Conservation (phyloP, 2,329 filamentous ascomycete genomes). For the Penicillium hordei region DNA sequence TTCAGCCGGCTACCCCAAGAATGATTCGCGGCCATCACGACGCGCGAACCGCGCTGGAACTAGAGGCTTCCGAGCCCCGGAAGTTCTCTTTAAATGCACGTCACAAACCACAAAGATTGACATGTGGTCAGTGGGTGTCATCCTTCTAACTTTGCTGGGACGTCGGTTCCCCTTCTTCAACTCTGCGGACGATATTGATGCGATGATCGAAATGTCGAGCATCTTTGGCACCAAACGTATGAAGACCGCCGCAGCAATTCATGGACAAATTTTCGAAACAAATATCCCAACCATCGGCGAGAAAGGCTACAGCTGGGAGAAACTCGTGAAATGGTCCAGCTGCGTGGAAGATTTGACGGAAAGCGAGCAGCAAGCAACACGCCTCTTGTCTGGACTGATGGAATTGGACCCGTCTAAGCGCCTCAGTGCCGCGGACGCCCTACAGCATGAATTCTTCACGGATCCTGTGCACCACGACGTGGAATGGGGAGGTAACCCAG, state of each 20-base stretch:
- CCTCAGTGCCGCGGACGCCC: conserved; percentile 44
- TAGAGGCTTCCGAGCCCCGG: conserved; percentile 90
- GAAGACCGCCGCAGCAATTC: conserved; percentile 76
- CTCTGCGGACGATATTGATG: conserved; percentile 95
- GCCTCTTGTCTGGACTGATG: conserved; percentile 44
- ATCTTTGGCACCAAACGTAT: conserved; percentile 87
- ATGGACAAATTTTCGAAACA: conserved; percentile 89
- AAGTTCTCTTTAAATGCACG: conserved; percentile 96
- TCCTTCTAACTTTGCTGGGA: conserved; percentile 89
- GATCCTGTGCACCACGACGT: conserved; percentile 42
- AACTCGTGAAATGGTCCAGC: conserved; percentile 94
- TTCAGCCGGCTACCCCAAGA: conserved; percentile 76
- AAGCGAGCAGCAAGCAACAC: conserved; percentile 48
- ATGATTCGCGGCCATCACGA: conserved; percentile 80
- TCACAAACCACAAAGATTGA: conserved; percentile 92
- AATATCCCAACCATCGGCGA: conserved; percentile 87
- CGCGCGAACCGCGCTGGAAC: conserved; percentile 94
- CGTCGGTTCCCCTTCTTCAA: conserved; percentile 98
- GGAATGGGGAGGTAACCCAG: conserved; percentile 41
- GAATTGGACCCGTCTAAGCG: conserved; percentile 46
- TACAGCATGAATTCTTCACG: conserved; percentile 48
- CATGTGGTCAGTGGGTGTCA: conserved; percentile 96
- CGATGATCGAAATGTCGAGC: conserved; percentile 93
- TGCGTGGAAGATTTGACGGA: conserved; percentile 63
- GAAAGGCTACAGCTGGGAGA: conserved; percentile 82